These are phyloP conservation scores for Xylaria intraflava DNA, from an alignment of 495 filamentous ascomycete species.

Conservation along the genomic window DNA sequence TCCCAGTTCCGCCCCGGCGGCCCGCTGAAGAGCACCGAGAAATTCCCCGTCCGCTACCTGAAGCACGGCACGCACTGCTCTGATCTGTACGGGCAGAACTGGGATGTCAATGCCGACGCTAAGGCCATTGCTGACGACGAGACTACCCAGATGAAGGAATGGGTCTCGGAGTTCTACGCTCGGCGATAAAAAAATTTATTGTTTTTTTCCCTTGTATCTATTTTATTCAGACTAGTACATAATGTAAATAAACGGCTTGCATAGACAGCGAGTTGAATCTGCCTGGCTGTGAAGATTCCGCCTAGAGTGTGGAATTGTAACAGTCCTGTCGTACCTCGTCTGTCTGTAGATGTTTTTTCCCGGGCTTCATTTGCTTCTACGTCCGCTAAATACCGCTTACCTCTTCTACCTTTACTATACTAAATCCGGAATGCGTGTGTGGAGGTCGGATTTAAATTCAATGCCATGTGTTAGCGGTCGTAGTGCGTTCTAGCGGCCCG, in stretches of 20 bases:
- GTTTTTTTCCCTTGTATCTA: too few relatives aligned
- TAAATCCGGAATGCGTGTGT: too few relatives aligned
- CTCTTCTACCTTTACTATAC: too few relatives aligned
- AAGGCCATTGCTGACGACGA: slow-evolving; percentile 27
- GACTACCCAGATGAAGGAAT: slow-evolving; percentile 30
- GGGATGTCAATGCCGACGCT: slow-evolving; percentile 34
- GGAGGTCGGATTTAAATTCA: too few relatives aligned
- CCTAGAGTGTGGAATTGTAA: not conserved
- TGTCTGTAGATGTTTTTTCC: too few relatives aligned
- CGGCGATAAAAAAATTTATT: slow-evolving; percentile 25
- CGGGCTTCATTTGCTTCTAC: too few relatives aligned
- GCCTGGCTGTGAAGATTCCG: not conserved
- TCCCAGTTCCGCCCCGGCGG: slow-evolving; percentile 36
- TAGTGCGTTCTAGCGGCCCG: too few relatives aligned
- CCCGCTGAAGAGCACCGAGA: slow-evolving; percentile 27
- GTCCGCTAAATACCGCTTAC: too few relatives aligned
- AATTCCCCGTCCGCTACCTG: slow-evolving; percentile 30
- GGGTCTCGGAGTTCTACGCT: slow-evolving; percentile 39
- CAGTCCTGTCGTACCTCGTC: too few relatives aligned
- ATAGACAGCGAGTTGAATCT: not conserved
- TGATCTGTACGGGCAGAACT: slow-evolving; percentile 43
- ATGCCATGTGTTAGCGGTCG: too few relatives aligned
- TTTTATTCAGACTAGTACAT: not conserved
- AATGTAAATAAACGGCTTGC: not conserved
- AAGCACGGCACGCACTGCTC: slow-evolving; percentile 37